A percentile compares a stretch with the other conserved stretches of the same genome.
Conservation (phyloP, 345 rosid genomes). For the Gossypium stocksii region DNA sequence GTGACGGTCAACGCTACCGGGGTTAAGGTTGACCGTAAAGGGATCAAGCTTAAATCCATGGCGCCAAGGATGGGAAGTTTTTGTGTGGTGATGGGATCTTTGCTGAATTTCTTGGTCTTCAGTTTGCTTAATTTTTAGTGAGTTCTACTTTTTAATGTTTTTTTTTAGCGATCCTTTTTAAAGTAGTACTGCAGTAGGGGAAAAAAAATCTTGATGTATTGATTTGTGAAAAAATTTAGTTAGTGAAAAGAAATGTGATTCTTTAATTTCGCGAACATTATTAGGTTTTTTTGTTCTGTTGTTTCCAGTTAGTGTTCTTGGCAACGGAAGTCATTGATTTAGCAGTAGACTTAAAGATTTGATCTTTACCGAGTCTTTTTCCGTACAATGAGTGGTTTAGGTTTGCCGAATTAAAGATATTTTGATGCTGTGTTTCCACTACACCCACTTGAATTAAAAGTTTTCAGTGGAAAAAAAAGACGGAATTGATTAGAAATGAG, state of each 20-base stretch:
- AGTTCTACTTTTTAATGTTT: neutral
- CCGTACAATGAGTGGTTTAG: too few relatives aligned
- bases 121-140: conserved; percentile 23
- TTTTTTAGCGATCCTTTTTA: neutral
- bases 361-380: too few relatives aligned
- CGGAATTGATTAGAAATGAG: too few relatives aligned
- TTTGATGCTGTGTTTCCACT: too few relatives aligned
- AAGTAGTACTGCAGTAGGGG: neutral
- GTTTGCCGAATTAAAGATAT: too few relatives aligned
- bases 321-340: too few relatives aligned
- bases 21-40: conserved; percentile 14
- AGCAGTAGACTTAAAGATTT: too few relatives aligned
- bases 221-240: neutral
- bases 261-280: neutral
- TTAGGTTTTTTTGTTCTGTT: too few relatives aligned
- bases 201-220: neutral
- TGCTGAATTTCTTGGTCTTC: conserved; percentile 20
- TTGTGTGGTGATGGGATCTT: conserved; percentile 10
- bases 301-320: too few relatives aligned
- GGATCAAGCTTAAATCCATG: conserved; percentile 48
- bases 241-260: neutral
- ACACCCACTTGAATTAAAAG: too few relatives aligned
- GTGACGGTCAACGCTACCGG: conserved; percentile 43
- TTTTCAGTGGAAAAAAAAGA: too few relatives aligned
- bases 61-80: conserved; percentile 19